These are phyloP conservation scores for Suillus decipiens DNA, from an alignment of 768 basidiomycete species.

Conservation along the genomic window DNA sequence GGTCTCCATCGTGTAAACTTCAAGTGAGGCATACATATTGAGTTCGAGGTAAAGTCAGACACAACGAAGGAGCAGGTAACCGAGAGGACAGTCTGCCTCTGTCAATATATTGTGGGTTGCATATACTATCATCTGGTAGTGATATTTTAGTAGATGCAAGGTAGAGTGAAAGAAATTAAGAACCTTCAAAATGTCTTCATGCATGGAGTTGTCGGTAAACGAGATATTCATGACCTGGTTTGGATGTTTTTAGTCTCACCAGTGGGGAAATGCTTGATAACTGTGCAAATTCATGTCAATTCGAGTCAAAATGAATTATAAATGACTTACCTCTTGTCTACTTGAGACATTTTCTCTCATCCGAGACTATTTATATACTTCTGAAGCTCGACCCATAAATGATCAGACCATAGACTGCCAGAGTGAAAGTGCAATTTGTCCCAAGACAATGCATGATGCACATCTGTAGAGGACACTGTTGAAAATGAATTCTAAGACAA, in stretches of 20 bases:
- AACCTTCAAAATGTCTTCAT: too few relatives aligned
- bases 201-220: too few relatives aligned
- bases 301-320: background rate
- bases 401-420: background rate
- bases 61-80: background rate
- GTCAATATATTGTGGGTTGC: background rate
- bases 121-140: background rate
- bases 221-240: too few relatives aligned
- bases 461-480: slow-evolving; percentile 35
- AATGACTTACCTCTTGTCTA: slow-evolving; percentile 17
- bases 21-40: background rate
- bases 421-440: slow-evolving; percentile 42
- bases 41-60: background rate
- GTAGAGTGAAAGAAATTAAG: background rate
- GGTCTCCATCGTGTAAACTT: background rate
- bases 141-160: background rate
- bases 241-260: too few relatives aligned
- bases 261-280: background rate
- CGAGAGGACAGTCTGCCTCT: background rate
- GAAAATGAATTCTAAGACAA: slow-evolving; percentile 35
- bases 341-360: slow-evolving; percentile 4
- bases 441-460: slow-evolving; percentile 34
- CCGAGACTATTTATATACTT: slow-evolving; percentile 17
- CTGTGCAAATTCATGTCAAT: background rate
- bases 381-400: slow-evolving; percentile 20